Percentiles rank a stretch among this genome's conserved stretches.
Conservation (phyloP, 2,329 filamentous ascomycete genomes). For the Aspergillus spinulosporus region DNA sequence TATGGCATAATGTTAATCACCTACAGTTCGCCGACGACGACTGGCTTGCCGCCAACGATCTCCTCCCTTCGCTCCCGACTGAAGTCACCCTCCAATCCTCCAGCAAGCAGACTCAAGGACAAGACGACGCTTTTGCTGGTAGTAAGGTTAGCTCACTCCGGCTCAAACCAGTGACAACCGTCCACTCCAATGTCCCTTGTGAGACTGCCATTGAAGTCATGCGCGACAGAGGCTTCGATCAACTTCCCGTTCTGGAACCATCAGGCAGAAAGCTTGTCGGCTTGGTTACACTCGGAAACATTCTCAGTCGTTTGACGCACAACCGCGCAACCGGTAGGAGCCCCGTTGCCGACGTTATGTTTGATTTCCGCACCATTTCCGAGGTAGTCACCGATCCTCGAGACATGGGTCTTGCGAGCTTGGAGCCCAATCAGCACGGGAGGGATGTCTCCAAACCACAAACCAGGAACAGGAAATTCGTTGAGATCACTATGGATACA, state of each 20-base stretch:
- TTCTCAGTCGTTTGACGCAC: constrained; percentile 84
- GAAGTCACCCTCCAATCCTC: constrained; percentile 38
- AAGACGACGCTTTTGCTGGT: constrained; percentile 69
- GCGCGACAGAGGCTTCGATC: constrained; percentile 97
- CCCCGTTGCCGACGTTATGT: constrained; percentile 88
- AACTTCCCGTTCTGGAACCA: constrained; percentile 81
- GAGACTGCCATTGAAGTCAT: constrained; percentile 93
- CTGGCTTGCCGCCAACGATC: constrained; percentile 95
- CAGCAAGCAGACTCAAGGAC: constrained; percentile 36
- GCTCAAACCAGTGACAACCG: constrained; percentile 89
- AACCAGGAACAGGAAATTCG: constrained; percentile 67
- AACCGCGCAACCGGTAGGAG: constrained; percentile 74
- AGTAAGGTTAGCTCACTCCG: constrained; percentile 81
- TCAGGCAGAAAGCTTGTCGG: constrained; percentile 76
- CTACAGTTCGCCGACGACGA: constrained; percentile 87
- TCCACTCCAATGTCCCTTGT: constrained; percentile 69
- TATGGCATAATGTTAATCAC: constrained; percentile 16
- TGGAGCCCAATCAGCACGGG: constrained; percentile 18
- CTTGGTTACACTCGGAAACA: constrained; percentile 89
- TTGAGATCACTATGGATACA: constrained; percentile 92
- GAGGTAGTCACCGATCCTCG: constrained; percentile 89
- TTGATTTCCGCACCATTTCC: constrained; percentile 83
- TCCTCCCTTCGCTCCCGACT: constrained; percentile 66
- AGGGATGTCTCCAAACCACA: constrained; percentile 38
- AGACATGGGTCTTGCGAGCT: constrained; percentile 52